Evolutionary conservation across 1,284 basidiomycete genomes (phyloP), one percentile per base, ranked within the genome.

Genomic region (Trametes pubescens): DNA sequence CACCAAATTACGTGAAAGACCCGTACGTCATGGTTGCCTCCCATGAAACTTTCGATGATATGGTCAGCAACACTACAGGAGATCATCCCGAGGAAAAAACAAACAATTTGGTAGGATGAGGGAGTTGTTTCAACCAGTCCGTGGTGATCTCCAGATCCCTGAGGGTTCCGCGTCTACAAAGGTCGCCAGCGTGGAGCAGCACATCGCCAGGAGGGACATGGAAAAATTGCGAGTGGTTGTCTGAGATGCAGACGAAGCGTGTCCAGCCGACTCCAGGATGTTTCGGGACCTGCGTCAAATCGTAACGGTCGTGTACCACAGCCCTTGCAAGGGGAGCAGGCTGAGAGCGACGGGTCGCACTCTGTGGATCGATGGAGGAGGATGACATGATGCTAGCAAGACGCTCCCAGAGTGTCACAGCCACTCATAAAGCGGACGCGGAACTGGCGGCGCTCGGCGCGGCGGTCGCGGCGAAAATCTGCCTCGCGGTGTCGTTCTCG

Each of bases 161-260:
- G 6, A 80, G 73, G 6, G 76, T 74, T 0, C 88, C 89, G 76
- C 82, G 83, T 51, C 80, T 82, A 67, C 82, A 85, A 56, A 91
- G 76, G 70, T 91, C 89, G 1, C 90, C 90, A 14, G 83, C 79
- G 66, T 91, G 89, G 11, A 91, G 66, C 1, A 91, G 78, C 18
- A 91, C 83, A 68, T 91, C 89, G 4, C 89, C 89, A 3, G 76
- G 61, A 5, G 89, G 89, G 10, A 90, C 76, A 10, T 73, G 72
- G 51, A 82, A 86, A n/a, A 61, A 76, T 21, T 71, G 71, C 18
- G 86, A 86, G 72, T 91, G 90, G 0, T 86, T 90, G 65, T 91
- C 89, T 2, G 88, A 88, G 24, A 91, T 82, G 71, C 89, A 90
- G 38, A 91, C 82, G 65, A 91, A 91, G 34, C 89, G 84, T 2